Evolutionary conservation across 495 filamentous ascomycete species (phyloP).

Genomic region (Thermochaetoides thermophila): DNA sequence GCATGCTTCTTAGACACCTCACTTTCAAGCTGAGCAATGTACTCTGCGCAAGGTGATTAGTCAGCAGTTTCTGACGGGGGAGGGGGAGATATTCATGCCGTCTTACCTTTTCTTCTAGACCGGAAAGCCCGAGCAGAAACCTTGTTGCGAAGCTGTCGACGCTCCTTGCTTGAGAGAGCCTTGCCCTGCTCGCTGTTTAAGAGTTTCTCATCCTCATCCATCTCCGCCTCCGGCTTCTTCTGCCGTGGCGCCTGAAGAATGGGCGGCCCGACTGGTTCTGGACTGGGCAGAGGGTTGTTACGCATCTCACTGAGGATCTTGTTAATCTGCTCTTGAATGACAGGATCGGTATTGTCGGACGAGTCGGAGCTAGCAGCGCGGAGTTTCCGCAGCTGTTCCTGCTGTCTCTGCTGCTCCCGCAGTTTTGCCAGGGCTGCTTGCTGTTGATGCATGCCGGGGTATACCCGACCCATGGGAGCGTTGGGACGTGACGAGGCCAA

Average conservation of each 20-base stretch:
- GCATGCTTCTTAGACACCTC: constrained; percentile 60
- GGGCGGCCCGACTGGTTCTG: neutral
- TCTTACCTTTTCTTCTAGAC: constrained; percentile 87
- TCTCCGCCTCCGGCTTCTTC: constrained; percentile 85
- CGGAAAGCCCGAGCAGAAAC: constrained; percentile 95
- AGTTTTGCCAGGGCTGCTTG: constrained; percentile 69
- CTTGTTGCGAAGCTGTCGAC: constrained; percentile 91
- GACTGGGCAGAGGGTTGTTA: constrained; percentile 42
- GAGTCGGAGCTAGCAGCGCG: constrained; percentile 25
- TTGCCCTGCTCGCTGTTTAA: constrained; percentile 94
- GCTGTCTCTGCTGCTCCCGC: constrained; percentile 23
- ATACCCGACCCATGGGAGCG: constrained; percentile 62
- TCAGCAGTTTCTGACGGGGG: no score
- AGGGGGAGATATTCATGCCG: no score
- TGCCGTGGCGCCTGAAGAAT: constrained; percentile 41
- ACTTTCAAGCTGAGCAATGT: constrained; percentile 80
- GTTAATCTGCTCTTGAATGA: constrained; percentile 74
- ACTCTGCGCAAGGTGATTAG: constrained; percentile 64
- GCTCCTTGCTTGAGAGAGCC: constrained; percentile 87
- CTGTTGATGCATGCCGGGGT: constrained; percentile 84
- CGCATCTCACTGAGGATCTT: constrained; percentile 75
- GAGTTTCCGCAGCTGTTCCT: constrained; percentile 29
- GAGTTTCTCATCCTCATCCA: constrained; percentile 94
- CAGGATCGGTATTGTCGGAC: constrained; percentile 42
- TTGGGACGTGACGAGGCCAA: no score